Base-by-base conservation (phyloP, 352 stramenopile species). In the Phytophthora litchii region DNA sequence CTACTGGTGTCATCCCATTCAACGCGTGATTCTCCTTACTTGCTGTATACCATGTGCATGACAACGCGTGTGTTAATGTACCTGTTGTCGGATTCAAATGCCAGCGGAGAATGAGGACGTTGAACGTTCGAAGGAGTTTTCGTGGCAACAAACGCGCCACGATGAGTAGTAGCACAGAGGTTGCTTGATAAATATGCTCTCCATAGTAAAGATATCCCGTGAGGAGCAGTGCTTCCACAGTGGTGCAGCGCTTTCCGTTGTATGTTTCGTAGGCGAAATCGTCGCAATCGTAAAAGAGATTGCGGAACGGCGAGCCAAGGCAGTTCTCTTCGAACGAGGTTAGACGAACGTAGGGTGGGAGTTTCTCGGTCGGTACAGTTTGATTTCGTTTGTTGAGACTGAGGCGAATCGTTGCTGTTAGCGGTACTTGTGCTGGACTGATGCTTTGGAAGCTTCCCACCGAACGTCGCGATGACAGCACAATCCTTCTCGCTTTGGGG, bases 51-150 rank as follows among this genome's bases (percentile, higher is more conserved):
- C 59, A 62, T 14, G 49, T 67, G 23, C 58, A 67, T 3, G 50
- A 55, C 9, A 57, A 21, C 0, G 47, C 54, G 25, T 67, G 53
- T 3, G 38, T 62, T 36, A 67, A 13, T 4, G 19, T 49, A 3
- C 57, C 51, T 40, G 45, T 58, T 42, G 19, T 29, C 21, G 53
- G 31, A 45, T 68, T 53, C 35, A 72, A 40, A 21, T 56, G 37
- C 49, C 49, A 46, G 23, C 49, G 35, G 4, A 56, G 27, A 25
- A 56, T 14, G n/a, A 71, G 29, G n/a, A 71, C 52, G 27, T 74
- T 70, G 23, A 74, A 74, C 32, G 60, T 67, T 23, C 66, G 56
- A 19, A 70, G 44, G 1, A 70, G 19, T 34, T 52, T 60, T 19
- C 41, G 45, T 1, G 66, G 60, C 37, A 70, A 4, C 14, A 67